These are phyloP conservation scores for Suillus spraguei DNA, from an alignment of 768 basidiomycete species.

Conservation along the genomic window DNA sequence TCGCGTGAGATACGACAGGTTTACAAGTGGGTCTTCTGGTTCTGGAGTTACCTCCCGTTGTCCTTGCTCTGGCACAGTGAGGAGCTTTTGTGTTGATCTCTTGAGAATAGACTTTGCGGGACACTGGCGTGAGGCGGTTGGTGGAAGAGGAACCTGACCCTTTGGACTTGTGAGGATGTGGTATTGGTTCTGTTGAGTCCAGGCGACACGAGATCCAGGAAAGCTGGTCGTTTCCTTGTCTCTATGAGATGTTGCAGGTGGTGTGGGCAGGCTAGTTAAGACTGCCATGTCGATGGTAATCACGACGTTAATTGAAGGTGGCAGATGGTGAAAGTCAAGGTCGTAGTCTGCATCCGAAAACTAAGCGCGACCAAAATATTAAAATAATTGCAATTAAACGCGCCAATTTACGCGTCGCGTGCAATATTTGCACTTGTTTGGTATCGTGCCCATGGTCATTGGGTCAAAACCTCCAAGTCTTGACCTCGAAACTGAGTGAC, in stretches of 20 bases:
- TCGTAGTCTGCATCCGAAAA: conserved; percentile 23
- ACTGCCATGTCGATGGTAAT: conserved; percentile 13
- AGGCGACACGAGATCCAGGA: conserved; percentile 45
- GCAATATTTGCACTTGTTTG: conserved; percentile 32
- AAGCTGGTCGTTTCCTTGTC: conserved; percentile 53
- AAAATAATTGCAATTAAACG: conserved; percentile 39
- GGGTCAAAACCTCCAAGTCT: not conserved
- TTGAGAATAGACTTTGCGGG: conserved; percentile 77
- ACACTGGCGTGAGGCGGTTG: conserved; percentile 40
- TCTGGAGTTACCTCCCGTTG: conserved; percentile 76
- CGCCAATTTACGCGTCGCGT: conserved; percentile 45
- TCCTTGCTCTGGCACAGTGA: conserved; percentile 43
- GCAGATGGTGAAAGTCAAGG: conserved; percentile 14
- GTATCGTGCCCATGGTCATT: not conserved
- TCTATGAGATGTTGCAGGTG: conserved; percentile 56
- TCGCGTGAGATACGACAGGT: conserved; percentile 64
- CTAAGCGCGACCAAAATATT: conserved; percentile 25
- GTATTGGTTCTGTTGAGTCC: conserved; percentile 54
- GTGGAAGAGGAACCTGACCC: conserved; percentile 19
- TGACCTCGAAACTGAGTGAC: not conserved
- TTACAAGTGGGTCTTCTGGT: conserved; percentile 64
- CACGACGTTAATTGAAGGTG: conserved; percentile 18
- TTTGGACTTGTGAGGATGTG: conserved; percentile 41
- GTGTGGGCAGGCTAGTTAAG: conserved; percentile 58
- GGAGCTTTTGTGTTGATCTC: conserved; percentile 37